These are phyloP conservation scores for Leucosporidium creatinivorum DNA, from an alignment of 768 basidiomycete species.

Conservation along the genomic window DNA sequence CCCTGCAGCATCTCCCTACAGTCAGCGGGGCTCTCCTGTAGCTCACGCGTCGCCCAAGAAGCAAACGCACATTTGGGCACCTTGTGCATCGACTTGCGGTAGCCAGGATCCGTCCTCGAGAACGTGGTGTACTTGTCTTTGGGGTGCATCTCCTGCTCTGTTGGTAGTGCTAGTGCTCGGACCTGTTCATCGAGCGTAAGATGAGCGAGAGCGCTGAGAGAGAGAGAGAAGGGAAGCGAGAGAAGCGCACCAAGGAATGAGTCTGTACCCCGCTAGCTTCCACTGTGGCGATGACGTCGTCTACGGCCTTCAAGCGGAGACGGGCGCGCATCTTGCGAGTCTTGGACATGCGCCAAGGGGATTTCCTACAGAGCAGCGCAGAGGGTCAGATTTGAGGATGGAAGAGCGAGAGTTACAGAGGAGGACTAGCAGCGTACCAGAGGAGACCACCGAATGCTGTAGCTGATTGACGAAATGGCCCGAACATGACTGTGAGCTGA, in stretches of 20 bases:
- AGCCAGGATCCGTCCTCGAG: constrained; percentile 51
- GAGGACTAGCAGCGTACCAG: constrained; percentile 11
- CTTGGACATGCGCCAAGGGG: constrained; percentile 81
- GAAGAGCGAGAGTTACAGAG: background rate
- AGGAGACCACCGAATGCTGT: constrained; percentile 17
- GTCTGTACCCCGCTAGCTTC: constrained; percentile 72
- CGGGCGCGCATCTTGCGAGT: constrained; percentile 91
- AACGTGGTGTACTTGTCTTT: constrained; percentile 95
- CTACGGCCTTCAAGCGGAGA: constrained; percentile 80
- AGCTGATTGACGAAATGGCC: constrained; percentile 9
- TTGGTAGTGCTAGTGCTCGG: constrained; percentile 73
- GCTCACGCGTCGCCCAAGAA: constrained; percentile 51
- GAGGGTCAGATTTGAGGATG: background rate
- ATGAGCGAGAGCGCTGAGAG: background rate
- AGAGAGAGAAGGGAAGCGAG: background rate
- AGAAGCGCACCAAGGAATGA: constrained; percentile 58
- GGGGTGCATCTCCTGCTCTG: constrained; percentile 84
- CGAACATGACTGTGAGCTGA: constrained; percentile 11
- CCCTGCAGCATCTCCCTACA: background rate
- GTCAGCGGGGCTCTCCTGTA: constrained; percentile 74
- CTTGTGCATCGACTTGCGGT: constrained; percentile 91
- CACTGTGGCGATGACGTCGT: constrained; percentile 84
- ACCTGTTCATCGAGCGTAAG: constrained; percentile 45
- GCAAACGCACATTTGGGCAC: constrained; percentile 45
- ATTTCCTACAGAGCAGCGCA: constrained; percentile 63